Evolutionary conservation across 75 land plant species (phyloP).

Genomic region (Gnetum montanum): DNA sequence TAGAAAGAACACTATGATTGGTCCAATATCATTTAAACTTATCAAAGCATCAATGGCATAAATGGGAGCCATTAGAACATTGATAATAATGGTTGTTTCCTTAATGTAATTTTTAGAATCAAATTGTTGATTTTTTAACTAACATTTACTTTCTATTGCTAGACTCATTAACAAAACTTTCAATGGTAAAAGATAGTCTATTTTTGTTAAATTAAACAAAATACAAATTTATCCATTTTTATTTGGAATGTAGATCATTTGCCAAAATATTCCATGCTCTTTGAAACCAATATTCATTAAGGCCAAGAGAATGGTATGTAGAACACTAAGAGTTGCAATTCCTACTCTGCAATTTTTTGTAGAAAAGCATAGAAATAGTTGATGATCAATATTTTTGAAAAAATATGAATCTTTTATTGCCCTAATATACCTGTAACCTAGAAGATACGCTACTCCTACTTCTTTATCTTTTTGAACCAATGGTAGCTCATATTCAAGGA

Average conservation of each 20-base stretch:
- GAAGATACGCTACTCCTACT: constrained; percentile 82
- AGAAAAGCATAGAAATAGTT: constrained; percentile 90
- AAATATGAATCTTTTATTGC: constrained; percentile 86
- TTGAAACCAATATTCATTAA: too few species aligned
- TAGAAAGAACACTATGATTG: constrained; percentile 69
- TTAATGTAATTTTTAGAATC: constrained; percentile 98
- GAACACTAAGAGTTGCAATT: constrained; percentile 69
- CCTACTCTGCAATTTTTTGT: constrained; percentile 82
- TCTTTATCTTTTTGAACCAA: constrained; percentile 65
- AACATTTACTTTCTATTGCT: too few species aligned
- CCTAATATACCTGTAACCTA: constrained; percentile 84
- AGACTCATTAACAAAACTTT: too few species aligned
- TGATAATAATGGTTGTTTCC: constrained; percentile 79
- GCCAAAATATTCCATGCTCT: too few species aligned
- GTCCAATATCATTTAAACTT: constrained; percentile 66
- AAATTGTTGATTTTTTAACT: constrained; percentile 78
- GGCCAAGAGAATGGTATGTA: constrained; percentile 67
- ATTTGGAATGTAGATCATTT: too few species aligned
- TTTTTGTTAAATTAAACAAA: too few species aligned
- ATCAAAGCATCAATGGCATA: constrained; percentile 81
- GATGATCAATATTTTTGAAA: constrained; percentile 71
- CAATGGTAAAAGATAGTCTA: too few species aligned
- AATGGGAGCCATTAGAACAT: constrained; percentile 95
- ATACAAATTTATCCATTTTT: too few species aligned
- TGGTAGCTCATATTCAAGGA: constrained; percentile 60